Evolutionary conservation across 352 stramenopile species (phyloP).

Genomic region (Phytophthora multivora): DNA sequence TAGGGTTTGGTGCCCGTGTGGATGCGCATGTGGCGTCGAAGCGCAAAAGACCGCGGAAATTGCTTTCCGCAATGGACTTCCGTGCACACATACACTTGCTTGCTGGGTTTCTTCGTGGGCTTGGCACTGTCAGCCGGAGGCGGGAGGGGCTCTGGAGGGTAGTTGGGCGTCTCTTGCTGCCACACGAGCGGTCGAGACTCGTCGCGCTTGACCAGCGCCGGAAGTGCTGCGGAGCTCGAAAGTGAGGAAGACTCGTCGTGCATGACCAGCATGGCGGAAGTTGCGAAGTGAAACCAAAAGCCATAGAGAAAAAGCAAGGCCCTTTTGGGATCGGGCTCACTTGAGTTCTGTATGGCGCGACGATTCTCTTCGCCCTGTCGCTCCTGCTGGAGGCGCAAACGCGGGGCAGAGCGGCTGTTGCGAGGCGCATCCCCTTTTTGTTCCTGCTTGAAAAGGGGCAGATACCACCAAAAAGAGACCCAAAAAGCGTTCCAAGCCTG

Average conservation of each 20-base stretch:
- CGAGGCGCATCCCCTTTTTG: slow-evolving; percentile 32
- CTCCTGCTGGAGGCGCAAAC: slow-evolving; percentile 1
- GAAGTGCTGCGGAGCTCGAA: slow-evolving; percentile 11
- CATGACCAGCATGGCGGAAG: slow-evolving; percentile 42
- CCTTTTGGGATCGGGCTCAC: background rate
- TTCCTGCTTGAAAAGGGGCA: slow-evolving; percentile 18
- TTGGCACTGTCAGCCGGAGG: background rate
- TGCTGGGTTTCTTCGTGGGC: slow-evolving; percentile 49
- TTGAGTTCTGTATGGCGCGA: slow-evolving; percentile 11
- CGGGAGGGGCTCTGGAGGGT: background rate
- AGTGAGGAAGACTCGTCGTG: slow-evolving; percentile 9
- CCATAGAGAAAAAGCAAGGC: slow-evolving; percentile 1
- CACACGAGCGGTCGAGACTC: slow-evolving; percentile 13
- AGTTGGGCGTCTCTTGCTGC: slow-evolving; percentile 12
- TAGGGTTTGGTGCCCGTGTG: slow-evolving; percentile 87
- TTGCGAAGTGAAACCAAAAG: slow-evolving; percentile 40
- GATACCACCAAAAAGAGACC: slow-evolving; percentile 15
- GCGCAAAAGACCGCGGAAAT: slow-evolving; percentile 84
- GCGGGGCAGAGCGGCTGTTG: slow-evolving; percentile 10
- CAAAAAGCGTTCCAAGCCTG: no score
- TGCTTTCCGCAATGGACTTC: slow-evolving; percentile 85
- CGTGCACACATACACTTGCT: slow-evolving; percentile 72
- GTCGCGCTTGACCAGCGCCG: slow-evolving; percentile 26
- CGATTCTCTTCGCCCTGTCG: slow-evolving; percentile 22
- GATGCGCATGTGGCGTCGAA: slow-evolving; percentile 85